phyloP scores from a whole-genome alignment of 2,329 filamentous ascomycete genomes.

The Cladosporium halotolerans region DNA sequence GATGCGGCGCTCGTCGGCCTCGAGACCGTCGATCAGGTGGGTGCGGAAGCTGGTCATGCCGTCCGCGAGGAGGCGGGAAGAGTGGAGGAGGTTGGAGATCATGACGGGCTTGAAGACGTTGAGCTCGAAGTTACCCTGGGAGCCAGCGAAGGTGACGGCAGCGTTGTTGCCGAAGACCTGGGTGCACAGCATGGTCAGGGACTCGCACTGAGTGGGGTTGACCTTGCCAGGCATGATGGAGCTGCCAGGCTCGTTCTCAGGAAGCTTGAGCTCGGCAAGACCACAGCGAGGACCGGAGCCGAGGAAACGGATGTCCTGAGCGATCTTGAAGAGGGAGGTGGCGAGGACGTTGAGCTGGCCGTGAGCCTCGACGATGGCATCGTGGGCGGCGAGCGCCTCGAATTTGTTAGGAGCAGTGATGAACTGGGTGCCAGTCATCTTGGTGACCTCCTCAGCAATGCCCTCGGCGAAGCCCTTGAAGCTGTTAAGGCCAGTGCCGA shows the following conservation, averaged over 20 bases:
- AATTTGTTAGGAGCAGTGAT: conserved; percentile 98
- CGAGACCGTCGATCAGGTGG: conserved; percentile 79
- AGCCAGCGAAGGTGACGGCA: conserved; percentile 85
- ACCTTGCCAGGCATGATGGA: conserved; percentile 99
- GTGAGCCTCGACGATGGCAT: conserved; percentile 89
- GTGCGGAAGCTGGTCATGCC: conserved; percentile 93
- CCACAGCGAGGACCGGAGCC: conserved; percentile 94
- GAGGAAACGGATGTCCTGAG: conserved; percentile 94
- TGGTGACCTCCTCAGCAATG: conserved; percentile 82
- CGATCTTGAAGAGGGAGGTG: conserved; percentile 90
- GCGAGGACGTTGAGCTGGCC: conserved; percentile 92
- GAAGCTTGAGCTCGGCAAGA: conserved; percentile 84
- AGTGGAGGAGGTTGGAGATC: conserved; percentile 93
- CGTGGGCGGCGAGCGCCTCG: conserved; percentile 90
- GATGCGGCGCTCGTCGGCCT: conserved; percentile 93
- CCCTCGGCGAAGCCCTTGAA: conserved; percentile 93
- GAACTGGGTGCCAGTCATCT: conserved; percentile 90
- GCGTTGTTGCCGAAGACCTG: conserved; percentile 98
- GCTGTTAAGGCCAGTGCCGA: conserved; percentile 96
- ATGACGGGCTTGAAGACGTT: conserved; percentile 98
- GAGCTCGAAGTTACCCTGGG: conserved; percentile 97
- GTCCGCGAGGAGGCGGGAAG: conserved; percentile 77
- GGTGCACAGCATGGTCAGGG: conserved; percentile 92
- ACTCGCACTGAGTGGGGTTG: conserved; percentile 97
- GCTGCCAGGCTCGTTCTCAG: conserved; percentile 95